Conservation (phyloP, 1,284 basidiomycete species). For the Rhodotorula sp. region DNA sequence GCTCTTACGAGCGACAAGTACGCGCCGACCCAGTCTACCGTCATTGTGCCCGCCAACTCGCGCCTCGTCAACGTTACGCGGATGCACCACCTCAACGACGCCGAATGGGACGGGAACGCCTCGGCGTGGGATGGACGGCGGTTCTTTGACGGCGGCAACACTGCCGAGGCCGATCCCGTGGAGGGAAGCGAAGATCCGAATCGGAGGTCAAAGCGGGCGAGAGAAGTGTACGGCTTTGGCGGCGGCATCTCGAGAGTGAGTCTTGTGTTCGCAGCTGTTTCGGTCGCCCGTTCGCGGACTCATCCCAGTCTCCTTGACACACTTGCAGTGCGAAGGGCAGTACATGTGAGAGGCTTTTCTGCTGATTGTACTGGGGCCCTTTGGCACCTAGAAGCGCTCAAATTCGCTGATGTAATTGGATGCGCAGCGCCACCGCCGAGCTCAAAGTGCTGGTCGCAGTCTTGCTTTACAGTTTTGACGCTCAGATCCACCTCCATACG, state of each 20-base stretch:
- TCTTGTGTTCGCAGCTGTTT: neutral
- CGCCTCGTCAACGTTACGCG: conserved; percentile 32
- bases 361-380: too few relatives aligned
- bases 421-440: conserved; percentile 35
- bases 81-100: conserved; percentile 25
- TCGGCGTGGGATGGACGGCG: conserved; percentile 33
- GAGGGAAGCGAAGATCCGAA: neutral
- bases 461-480: conserved; percentile 24
- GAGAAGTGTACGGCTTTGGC: conserved; percentile 37
- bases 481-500: conserved; percentile 1
- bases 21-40: neutral
- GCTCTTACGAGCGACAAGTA: neutral
- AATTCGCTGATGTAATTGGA: too few relatives aligned
- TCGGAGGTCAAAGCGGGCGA: conserved; percentile 12
- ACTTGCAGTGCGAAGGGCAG: neutral
- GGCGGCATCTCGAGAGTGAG: conserved; percentile 39
- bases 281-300: neutral
- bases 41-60: conserved; percentile 11
- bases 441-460: conserved; percentile 29
- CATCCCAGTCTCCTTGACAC: too few relatives aligned
- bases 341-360: neutral
- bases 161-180: neutral
- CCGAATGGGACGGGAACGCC: conserved; percentile 21
- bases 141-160: conserved; percentile 27
- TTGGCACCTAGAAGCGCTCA: neutral